phyloP scores from a whole-genome alignment of 1,139 yeast genomes.

The Debaryomyces fabryi region DNA sequence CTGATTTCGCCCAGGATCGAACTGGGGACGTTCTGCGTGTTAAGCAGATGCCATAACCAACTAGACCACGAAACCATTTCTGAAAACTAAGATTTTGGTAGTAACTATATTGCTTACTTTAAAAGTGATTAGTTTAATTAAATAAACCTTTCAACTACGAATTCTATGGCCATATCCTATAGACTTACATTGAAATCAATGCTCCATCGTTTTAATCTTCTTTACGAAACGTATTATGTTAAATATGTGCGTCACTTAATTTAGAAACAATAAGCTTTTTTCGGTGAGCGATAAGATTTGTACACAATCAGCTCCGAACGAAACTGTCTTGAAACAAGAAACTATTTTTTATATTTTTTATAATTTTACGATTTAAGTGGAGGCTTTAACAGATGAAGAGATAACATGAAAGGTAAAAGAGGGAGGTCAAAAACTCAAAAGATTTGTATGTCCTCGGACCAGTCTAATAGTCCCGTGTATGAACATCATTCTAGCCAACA shows the following conservation, averaged over 20 bases:
- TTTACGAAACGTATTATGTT: background rate
- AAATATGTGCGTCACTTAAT: background rate
- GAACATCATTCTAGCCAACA: background rate
- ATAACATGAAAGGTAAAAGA: constrained; percentile 3
- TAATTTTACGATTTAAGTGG: background rate
- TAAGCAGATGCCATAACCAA: constrained; percentile 99
- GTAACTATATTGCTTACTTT: background rate
- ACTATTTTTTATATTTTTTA: background rate
- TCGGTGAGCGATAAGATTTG: constrained; percentile 3
- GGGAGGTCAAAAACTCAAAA: constrained; percentile 6
- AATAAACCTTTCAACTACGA: background rate
- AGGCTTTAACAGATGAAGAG: background rate
- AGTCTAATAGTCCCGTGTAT: background rate
- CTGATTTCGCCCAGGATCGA: constrained; percentile 96
- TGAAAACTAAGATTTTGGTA: background rate
- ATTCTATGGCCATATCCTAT: background rate
- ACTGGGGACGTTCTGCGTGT: constrained; percentile 99
- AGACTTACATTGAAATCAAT: background rate
- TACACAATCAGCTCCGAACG: constrained; percentile 2
- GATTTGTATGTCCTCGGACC: constrained; percentile 1
- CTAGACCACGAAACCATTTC: constrained; percentile 79
- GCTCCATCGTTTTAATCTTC: background rate
- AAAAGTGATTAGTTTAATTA: background rate
- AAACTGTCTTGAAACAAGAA: constrained; percentile 4
- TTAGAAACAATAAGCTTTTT: background rate